Evolutionary conservation across 2,329 filamentous ascomycete species (phyloP).

Genomic region (Neofusicoccum ribis): DNA sequence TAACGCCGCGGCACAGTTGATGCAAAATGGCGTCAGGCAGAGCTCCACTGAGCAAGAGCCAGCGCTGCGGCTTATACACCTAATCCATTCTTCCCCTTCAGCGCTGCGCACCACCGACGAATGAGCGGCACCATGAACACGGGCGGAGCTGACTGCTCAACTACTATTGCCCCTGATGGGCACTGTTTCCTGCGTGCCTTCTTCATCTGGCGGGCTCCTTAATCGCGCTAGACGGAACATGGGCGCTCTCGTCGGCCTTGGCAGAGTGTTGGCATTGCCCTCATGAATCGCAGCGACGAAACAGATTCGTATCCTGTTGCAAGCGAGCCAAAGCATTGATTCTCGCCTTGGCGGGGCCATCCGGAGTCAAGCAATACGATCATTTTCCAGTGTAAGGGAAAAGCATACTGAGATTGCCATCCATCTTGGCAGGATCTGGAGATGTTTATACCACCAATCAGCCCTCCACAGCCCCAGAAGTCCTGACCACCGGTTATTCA

Average conservation of each 20-base stretch:
- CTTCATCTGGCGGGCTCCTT: background rate
- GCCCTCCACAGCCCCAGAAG: background rate
- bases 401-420: background rate
- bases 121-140: background rate
- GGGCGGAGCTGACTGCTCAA: background rate
- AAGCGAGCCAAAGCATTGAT: background rate
- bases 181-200: background rate
- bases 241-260: background rate
- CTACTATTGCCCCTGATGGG: background rate
- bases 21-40: background rate
- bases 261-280: background rate
- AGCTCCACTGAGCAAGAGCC: background rate
- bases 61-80: background rate
- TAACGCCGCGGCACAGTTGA: background rate
- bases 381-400: background rate
- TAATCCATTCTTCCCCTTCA: background rate
- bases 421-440: slow-evolving; percentile 4
- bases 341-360: background rate
- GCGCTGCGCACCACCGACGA: background rate
- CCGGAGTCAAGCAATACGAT: background rate
- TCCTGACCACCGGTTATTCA: background rate
- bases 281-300: background rate
- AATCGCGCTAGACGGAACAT: background rate
- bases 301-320: slow-evolving; percentile 11
- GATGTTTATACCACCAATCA: slow-evolving; percentile 12